Conservation (phyloP, 2,329 filamentous ascomycete species). For the Zalaria sp. region DNA sequence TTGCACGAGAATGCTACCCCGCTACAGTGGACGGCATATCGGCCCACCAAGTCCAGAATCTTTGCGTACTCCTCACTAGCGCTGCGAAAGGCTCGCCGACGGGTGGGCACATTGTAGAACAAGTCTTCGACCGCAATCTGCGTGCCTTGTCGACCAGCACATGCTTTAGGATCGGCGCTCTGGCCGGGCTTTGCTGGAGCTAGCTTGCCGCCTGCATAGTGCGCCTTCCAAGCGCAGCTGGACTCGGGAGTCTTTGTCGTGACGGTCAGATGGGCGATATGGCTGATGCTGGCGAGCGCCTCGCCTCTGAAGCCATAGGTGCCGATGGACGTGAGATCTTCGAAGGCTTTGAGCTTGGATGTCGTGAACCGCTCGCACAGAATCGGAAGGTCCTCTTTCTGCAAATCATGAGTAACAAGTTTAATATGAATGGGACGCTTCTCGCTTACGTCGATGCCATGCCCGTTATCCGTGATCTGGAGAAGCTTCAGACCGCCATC, state of each 20-base stretch:
- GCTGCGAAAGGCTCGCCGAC: slow-evolving; percentile 79
- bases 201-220: slow-evolving; percentile 73
- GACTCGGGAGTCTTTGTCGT: slow-evolving; percentile 88
- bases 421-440: not conserved
- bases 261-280: slow-evolving; percentile 89
- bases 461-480: slow-evolving; percentile 94
- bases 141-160: slow-evolving; percentile 76
- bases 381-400: slow-evolving; percentile 75
- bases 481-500: slow-evolving; percentile 89
- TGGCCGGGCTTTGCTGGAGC: slow-evolving; percentile 78
- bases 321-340: slow-evolving; percentile 76
- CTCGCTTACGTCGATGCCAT: slow-evolving; percentile 69
- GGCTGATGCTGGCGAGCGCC: slow-evolving; percentile 91
- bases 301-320: slow-evolving; percentile 98
- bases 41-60: slow-evolving; percentile 86
- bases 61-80: slow-evolving; percentile 93
- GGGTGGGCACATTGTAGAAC: slow-evolving; percentile 89
- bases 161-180: slow-evolving; percentile 69
- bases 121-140: slow-evolving; percentile 92
- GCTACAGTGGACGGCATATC: slow-evolving; percentile 82
- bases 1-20: slow-evolving; percentile 95
- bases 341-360: slow-evolving; percentile 85
- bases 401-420: slow-evolving; percentile 29
- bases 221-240: slow-evolving; percentile 76
- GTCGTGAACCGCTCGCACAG: slow-evolving; percentile 94